Base-by-base conservation (phyloP, 805 yeast genomes). In the Peterozyma xylosa region DNA sequence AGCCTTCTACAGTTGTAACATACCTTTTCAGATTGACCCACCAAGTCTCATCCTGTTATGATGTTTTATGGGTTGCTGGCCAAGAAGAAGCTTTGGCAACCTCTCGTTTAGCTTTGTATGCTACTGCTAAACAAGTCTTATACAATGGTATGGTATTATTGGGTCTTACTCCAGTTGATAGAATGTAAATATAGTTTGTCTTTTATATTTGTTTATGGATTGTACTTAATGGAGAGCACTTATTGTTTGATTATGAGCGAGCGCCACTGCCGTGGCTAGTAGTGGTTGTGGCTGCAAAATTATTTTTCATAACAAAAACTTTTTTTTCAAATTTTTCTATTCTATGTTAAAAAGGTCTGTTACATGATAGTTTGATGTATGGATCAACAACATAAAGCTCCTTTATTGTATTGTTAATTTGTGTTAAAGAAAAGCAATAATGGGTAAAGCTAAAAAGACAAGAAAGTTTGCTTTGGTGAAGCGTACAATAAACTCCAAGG, bases 361-460 rank as follows among this genome's bases (percentile, higher is more conserved):
- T 32, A 5, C 34, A 13, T 32, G 13, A 32, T 32, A 5, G 15
- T 5, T 32, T 13, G 34, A 32, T 11, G 14, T 5, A 14, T 5
- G 34, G 15, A 5, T 32, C 7, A 21, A 7, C 7, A 21, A 7
- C 14, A 5, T 9, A 32, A 5, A 32, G 5, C 34, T 32, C 14
- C 9, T 4, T 32, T 9, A 9, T 32, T 9, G 9, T 32, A 32
- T 32, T 30, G 33, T 30, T 30, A n/a, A n/a, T n/a, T n/a, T n/a
- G n/a, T n/a, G n/a, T n/a, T n/a, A n/a, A n/a, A n/a, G 33, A 13
- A 33, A 36, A n/a, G 6, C 9, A 11, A 58, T 30, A 18, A 91
- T 93, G 99, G 98, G 98, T 48, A 93, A 89, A 63, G 96, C 96
- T 30, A 89, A 85, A 70, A 93, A 93, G 67, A 91, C 98, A 11